Percentiles rank a stretch among this genome's conserved stretches.
phyloP scores from a whole-genome alignment of 148 eudicot species.

The Linanthus parryae region DNA sequence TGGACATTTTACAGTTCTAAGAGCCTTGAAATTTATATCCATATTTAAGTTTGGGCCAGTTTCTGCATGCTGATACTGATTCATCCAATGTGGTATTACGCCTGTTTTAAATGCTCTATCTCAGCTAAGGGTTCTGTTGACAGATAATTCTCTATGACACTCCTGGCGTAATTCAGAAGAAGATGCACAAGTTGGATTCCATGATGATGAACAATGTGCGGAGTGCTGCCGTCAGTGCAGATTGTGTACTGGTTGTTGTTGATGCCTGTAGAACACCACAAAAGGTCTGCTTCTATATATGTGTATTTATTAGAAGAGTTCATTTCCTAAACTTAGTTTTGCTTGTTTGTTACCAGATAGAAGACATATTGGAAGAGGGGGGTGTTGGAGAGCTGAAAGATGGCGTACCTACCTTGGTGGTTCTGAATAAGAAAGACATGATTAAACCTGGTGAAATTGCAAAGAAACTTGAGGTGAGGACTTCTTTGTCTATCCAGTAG shows the following conservation, averaged over 20 bases:
- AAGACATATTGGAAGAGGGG: conserved; percentile 69
- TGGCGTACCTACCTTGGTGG: conserved; percentile 71
- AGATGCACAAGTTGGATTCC: conserved; percentile 89
- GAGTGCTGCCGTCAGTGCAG: conserved; percentile 79
- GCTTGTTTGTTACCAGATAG: conserved; percentile 40
- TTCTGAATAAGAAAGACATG: conserved; percentile 90
- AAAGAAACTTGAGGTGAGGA: conserved; percentile 70
- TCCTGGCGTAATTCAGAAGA: conserved; percentile 96
- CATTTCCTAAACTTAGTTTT: conserved; percentile 1
- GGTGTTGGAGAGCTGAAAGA: conserved; percentile 57
- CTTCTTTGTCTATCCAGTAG: neutral
- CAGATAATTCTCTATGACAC: conserved; percentile 97
- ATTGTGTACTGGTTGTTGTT: conserved; percentile 88
- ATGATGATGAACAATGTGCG: conserved; percentile 99
- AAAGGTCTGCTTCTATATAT: conserved; percentile 44
- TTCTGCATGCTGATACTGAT: too few species aligned
- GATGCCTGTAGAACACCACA: conserved; percentile 80
- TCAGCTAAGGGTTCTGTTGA: conserved; percentile 26
- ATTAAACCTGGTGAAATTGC: conserved; percentile 98
- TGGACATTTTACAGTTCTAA: too few species aligned
- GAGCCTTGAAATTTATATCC: too few species aligned
- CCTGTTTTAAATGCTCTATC: conserved; percentile 18
- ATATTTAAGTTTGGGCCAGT: too few species aligned
- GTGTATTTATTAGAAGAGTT: too few species aligned
- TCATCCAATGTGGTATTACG: too few species aligned